Percentiles rank a stretch among this genome's conserved stretches.
Evolutionary conservation across 176 grass and related monocot species (phyloP).

Genomic region (Avena atlantica): DNA sequence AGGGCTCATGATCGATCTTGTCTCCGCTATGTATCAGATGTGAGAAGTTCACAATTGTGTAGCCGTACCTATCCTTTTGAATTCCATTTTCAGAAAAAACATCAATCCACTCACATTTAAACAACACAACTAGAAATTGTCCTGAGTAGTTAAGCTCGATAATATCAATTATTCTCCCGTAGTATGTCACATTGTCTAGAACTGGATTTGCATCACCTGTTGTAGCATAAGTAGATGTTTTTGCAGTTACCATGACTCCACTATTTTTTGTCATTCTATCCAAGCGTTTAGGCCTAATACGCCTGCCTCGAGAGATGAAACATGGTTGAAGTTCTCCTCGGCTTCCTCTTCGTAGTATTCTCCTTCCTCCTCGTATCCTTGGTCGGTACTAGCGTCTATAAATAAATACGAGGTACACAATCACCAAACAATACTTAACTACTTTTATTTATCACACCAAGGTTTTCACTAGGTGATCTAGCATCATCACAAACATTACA

Average conservation of each 20-base stretch:
- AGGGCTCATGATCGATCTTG: slow-evolving; percentile 21
- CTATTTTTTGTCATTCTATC: neutral
- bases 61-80: slow-evolving; percentile 25
- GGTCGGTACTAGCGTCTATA: no score
- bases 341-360: no score
- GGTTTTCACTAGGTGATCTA: no score
- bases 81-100: neutral
- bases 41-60: slow-evolving; percentile 33
- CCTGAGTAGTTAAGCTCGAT: slow-evolving; percentile 10
- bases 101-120: slow-evolving; percentile 41
- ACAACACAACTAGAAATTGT: slow-evolving; percentile 12
- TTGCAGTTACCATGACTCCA: slow-evolving; percentile 12
- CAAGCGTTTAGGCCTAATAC: no score
- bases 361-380: no score
- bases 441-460: no score
- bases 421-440: no score
- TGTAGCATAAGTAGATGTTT: slow-evolving; percentile 1
- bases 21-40: no score
- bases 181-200: slow-evolving; percentile 13
- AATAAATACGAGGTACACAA: no score
- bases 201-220: neutral
- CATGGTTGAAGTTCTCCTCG: no score
- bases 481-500: no score
- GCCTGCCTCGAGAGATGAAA: no score
- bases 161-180: slow-evolving; percentile 32